Conservation (phyloP, 2,329 filamentous ascomycete genomes). For the Cercospora zeina region DNA sequence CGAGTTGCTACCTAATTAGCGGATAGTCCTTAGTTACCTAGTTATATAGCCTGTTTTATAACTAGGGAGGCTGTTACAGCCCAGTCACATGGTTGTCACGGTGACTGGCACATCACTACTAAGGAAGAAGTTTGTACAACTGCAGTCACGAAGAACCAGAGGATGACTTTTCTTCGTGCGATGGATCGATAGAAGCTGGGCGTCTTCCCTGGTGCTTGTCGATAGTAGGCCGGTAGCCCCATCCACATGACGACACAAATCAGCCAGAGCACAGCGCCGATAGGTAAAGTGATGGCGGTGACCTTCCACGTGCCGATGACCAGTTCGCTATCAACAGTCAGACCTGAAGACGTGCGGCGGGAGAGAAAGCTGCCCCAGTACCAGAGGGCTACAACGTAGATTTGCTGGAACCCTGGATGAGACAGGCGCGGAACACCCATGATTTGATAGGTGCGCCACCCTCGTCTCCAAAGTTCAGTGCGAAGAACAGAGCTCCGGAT, state of each 20-base stretch:
- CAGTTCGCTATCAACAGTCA: conserved; percentile 39
- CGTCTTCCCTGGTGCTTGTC: conserved; percentile 60
- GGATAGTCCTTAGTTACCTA: no score
- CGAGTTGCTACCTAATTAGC: no score
- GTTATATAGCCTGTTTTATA: no score
- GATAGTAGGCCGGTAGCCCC: conserved; percentile 66
- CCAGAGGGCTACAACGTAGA: conserved; percentile 65
- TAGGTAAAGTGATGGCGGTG: conserved; percentile 56
- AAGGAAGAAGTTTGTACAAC: conserved; percentile 68
- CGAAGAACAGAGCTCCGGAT: conserved; percentile 63
- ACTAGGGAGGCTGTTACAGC: no score
- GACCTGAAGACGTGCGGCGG: conserved; percentile 45
- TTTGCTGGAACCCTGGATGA: conserved; percentile 66
- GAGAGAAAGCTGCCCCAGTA: conserved; percentile 62
- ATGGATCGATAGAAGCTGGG: conserved; percentile 65
- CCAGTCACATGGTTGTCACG: no score
- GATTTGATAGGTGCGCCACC: conserved; percentile 58
- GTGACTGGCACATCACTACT: no score
- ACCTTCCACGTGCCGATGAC: conserved; percentile 31
- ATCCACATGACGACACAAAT: conserved; percentile 57
- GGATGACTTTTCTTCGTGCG: conserved; percentile 60
- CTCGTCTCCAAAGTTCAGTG: conserved; percentile 59
- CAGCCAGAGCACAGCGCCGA: conserved; percentile 56
- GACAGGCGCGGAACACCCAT: conserved; percentile 64
- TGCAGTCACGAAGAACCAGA: conserved; percentile 66